Conservation (phyloP, 371 early-diverging fungal genomes). For the Amoeboradix gromovi region DNA sequence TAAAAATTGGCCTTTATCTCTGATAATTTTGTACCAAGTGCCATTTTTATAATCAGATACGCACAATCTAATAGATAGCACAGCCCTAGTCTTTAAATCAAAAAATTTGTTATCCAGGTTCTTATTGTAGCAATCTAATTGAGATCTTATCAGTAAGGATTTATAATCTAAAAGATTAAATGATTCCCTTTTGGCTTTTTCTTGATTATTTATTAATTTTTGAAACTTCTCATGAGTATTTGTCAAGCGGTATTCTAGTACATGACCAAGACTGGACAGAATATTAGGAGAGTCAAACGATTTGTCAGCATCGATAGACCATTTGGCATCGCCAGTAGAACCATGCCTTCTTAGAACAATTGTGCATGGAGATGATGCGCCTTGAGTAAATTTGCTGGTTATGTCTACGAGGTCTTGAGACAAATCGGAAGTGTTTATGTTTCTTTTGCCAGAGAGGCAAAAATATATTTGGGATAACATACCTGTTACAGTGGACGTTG, state of each 20-base stretch:
- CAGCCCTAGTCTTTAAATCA: slow-evolving; percentile 76
- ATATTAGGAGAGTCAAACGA: not conserved
- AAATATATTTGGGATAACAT: slow-evolving; percentile 46
- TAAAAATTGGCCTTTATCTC: slow-evolving; percentile 25
- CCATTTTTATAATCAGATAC: slow-evolving; percentile 31
- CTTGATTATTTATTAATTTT: slow-evolving; percentile 3
- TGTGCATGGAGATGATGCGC: slow-evolving; percentile 25
- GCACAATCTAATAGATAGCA: slow-evolving; percentile 52
- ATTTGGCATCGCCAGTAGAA: slow-evolving; percentile 35
- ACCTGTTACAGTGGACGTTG: slow-evolving; percentile 61
- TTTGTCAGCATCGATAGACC: slow-evolving; percentile 3
- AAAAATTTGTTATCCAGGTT: slow-evolving; percentile 43
- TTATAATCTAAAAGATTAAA: slow-evolving; percentile 6
- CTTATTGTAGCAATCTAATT: slow-evolving; percentile 56
- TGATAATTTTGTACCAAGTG: slow-evolving; percentile 5
- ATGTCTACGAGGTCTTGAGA: slow-evolving; percentile 25
- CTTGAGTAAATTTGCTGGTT: slow-evolving; percentile 26
- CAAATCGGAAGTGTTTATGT: slow-evolving; percentile 23
- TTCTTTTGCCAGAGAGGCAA: slow-evolving; percentile 30
- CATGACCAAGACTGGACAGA: slow-evolving; percentile 2
- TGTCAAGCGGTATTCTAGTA: slow-evolving; percentile 5
- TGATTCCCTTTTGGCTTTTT: not conserved
- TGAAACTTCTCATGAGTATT: slow-evolving; percentile 1
- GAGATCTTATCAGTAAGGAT: slow-evolving; percentile 50
- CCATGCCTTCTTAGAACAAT: slow-evolving; percentile 16